These are phyloP conservation scores for Arbutus unedo DNA, from an alignment of 148 eudicot genomes.

Conservation along the genomic window DNA sequence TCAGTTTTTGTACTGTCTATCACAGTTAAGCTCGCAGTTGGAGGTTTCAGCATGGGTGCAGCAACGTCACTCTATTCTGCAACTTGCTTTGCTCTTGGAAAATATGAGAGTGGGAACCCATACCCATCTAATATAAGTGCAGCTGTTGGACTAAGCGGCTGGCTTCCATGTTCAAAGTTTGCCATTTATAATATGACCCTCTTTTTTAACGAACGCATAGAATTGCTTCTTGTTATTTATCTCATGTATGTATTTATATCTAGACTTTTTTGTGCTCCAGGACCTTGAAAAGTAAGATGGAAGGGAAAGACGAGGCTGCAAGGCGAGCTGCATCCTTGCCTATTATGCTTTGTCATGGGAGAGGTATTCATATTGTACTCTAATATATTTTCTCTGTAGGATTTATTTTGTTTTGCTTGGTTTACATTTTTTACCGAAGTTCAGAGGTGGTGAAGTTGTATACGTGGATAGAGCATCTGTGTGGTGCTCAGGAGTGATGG, in stretches of 20 bases:
- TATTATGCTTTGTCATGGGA: constrained; percentile 84
- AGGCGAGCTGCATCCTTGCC: constrained; percentile 79
- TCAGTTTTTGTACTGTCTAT: constrained; percentile 9
- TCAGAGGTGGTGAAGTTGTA: not conserved
- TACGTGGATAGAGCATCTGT: constrained; percentile 6
- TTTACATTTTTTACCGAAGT: not conserved
- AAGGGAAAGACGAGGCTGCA: constrained; percentile 52
- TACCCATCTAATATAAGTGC: constrained; percentile 60
- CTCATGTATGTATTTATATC: constrained; percentile 4
- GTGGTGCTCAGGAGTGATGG: not conserved
- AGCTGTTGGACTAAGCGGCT: constrained; percentile 91
- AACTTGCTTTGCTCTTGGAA: constrained; percentile 57
- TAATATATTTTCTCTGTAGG: not conserved
- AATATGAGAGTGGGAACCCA: constrained; percentile 56
- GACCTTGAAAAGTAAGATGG: constrained; percentile 47
- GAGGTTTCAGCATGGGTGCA: constrained; percentile 99
- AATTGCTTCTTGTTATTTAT: not conserved
- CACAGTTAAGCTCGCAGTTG: constrained; percentile 86
- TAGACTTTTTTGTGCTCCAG: constrained; percentile 30
- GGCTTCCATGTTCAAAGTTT: constrained; percentile 92
- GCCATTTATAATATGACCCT: constrained; percentile 22
- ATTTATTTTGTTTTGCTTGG: not conserved
- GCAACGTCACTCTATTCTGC: constrained; percentile 82
- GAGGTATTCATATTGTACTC: constrained; percentile 41
- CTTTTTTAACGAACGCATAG: not conserved